Evolutionary conservation across 2,329 filamentous ascomycete genomes (phyloP).

Genomic region (Zymoseptoria pseudotritici): DNA sequence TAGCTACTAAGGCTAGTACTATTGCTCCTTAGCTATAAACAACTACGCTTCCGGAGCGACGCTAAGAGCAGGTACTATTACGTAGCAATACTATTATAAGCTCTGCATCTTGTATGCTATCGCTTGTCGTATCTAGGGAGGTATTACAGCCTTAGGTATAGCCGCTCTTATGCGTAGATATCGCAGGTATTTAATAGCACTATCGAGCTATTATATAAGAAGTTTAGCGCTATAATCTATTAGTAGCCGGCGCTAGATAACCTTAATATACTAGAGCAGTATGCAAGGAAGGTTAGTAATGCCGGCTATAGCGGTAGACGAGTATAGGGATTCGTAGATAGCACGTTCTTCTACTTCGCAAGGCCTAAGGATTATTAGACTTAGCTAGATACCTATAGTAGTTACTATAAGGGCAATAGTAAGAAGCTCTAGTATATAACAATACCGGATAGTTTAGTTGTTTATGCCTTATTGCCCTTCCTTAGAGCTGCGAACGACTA

Average conservation of each 20-base stretch:
- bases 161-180: background rate
- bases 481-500: background rate
- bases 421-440: background rate
- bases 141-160: background rate
- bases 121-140: background rate
- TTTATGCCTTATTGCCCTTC: background rate
- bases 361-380: background rate
- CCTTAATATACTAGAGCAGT: background rate
- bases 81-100: background rate
- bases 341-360: background rate
- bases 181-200: background rate
- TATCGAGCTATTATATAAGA: background rate
- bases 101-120: background rate
- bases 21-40: background rate
- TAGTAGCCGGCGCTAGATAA: background rate
- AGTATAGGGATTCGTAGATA: background rate
- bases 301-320: background rate
- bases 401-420: background rate
- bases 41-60: background rate
- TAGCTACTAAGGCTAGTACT: background rate
- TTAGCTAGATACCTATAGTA: background rate
- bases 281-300: background rate
- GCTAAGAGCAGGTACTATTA: background rate
- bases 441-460: background rate
- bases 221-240: background rate